phyloP scores from a whole-genome alignment of 495 filamentous ascomycete species.

The Penicillium ucsense region DNA sequence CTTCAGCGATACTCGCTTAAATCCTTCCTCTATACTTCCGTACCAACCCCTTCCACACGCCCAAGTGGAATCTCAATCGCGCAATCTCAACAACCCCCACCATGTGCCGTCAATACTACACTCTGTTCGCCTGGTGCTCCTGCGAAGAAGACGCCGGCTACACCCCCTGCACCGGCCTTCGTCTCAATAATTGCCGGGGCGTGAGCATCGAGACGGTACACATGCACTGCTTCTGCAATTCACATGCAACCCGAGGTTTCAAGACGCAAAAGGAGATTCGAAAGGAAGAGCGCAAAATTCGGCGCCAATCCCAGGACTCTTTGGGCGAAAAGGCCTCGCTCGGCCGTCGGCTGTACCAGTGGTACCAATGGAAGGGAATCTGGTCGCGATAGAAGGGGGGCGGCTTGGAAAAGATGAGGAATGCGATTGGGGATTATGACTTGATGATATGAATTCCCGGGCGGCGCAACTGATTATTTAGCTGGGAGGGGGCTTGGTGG shows the following conservation, averaged over 20 bases:
- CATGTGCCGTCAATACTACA: constrained; percentile 38
- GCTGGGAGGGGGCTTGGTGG: too few species aligned
- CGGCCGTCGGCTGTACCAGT: constrained; percentile 20
- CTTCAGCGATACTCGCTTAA: too few species aligned
- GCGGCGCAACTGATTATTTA: too few species aligned
- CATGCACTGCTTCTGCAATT: constrained; percentile 38
- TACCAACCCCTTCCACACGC: too few species aligned
- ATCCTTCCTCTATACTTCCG: too few species aligned
- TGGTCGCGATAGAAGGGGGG: constrained; percentile 16
- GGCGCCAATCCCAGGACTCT: constrained; percentile 16
- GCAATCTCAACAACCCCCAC: neutral
- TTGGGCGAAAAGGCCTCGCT: constrained; percentile 23
- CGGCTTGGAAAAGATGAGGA: neutral
- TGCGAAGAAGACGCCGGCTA: constrained; percentile 34
- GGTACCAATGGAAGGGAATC: constrained; percentile 25
- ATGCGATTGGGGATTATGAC: too few species aligned
- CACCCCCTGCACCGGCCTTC: constrained; percentile 20
- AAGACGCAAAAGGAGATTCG: constrained; percentile 25
- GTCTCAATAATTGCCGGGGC: constrained; percentile 24
- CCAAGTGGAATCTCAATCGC: neutral
- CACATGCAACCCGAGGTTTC: constrained; percentile 30
- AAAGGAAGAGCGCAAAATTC: constrained; percentile 18
- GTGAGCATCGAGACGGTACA: constrained; percentile 31
- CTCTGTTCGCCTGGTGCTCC: constrained; percentile 36
- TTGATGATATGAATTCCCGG: too few species aligned